Percentiles rank a stretch among this genome's conserved stretches.
These are phyloP conservation scores for Pestalotiopsis sp. DNA, from an alignment of 2,329 filamentous ascomycete genomes.

Conservation along the genomic window DNA sequence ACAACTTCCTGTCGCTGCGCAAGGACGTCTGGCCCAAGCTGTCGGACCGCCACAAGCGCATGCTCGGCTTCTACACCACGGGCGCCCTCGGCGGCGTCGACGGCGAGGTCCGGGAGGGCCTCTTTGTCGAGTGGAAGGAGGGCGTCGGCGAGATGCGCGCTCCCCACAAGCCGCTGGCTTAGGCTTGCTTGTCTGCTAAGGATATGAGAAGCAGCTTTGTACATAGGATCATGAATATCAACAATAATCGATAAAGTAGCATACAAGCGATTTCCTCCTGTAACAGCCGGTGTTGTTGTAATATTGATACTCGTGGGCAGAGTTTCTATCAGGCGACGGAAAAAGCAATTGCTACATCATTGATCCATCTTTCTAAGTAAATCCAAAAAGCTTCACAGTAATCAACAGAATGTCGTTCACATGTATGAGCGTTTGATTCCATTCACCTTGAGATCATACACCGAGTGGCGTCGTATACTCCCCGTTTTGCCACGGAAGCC, in stretches of 20 bases:
- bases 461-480: too few relatives aligned
- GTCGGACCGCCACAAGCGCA: slow-evolving; percentile 24
- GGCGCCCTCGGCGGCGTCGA: slow-evolving; percentile 26
- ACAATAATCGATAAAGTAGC: background rate
- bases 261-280: too few relatives aligned
- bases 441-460: too few relatives aligned
- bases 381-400: too few relatives aligned
- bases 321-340: too few relatives aligned
- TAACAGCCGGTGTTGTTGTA: too few relatives aligned
- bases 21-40: slow-evolving; percentile 29
- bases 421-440: too few relatives aligned
- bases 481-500: too few relatives aligned
- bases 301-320: too few relatives aligned
- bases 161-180: background rate
- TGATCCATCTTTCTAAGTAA: too few relatives aligned
- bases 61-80: slow-evolving; percentile 25
- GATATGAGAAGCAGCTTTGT: background rate
- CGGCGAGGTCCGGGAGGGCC: slow-evolving; percentile 24
- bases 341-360: too few relatives aligned
- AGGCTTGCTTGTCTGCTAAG: background rate
- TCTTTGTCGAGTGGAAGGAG: slow-evolving; percentile 21
- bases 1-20: slow-evolving; percentile 30
- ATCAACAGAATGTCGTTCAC: too few relatives aligned
- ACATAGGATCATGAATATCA: background rate
- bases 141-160: slow-evolving; percentile 11